These are phyloP conservation scores for Hypoxylon cercidicola DNA, from an alignment of 495 filamentous ascomycete species.

Conservation along the genomic window DNA sequence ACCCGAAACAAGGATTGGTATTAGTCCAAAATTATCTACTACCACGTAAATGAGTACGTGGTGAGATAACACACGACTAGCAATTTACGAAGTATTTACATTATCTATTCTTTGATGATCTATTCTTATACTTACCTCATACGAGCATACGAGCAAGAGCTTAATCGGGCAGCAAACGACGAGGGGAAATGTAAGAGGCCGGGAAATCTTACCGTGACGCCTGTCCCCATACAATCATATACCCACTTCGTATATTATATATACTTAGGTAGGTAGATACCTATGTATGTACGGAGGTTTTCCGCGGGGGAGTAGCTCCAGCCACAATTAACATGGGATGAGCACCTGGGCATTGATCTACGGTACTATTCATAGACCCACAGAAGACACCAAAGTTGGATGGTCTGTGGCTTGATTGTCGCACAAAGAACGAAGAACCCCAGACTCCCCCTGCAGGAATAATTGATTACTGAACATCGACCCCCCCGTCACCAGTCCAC, in stretches of 20 bases:
- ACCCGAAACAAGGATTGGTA: too few relatives aligned
- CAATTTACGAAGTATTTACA: too few relatives aligned
- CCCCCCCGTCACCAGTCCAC: too few relatives aligned
- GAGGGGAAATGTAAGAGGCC: background rate
- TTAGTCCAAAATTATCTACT: too few relatives aligned
- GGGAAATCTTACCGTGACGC: slow-evolving; percentile 2
- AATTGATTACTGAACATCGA: slow-evolving; percentile 42
- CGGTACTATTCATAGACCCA: too few relatives aligned
- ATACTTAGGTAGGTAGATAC: too few relatives aligned
- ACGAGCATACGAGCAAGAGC: background rate
- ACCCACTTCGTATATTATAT: too few relatives aligned
- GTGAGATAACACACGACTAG: too few relatives aligned
- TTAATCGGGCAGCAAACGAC: background rate
- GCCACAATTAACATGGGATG: too few relatives aligned
- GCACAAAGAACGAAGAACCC: background rate
- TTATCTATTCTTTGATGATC: too few relatives aligned
- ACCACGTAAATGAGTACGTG: too few relatives aligned
- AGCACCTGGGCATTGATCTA: too few relatives aligned
- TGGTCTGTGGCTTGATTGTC: slow-evolving; percentile 17
- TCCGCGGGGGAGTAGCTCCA: background rate
- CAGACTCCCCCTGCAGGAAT: slow-evolving; percentile 1
- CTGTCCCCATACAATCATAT: background rate
- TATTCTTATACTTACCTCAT: background rate
- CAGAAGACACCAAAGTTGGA: background rate
- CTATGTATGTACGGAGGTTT: background rate